Conservation (phyloP, 805 yeast genomes). For the Wickerhamomyces queroliae region DNA sequence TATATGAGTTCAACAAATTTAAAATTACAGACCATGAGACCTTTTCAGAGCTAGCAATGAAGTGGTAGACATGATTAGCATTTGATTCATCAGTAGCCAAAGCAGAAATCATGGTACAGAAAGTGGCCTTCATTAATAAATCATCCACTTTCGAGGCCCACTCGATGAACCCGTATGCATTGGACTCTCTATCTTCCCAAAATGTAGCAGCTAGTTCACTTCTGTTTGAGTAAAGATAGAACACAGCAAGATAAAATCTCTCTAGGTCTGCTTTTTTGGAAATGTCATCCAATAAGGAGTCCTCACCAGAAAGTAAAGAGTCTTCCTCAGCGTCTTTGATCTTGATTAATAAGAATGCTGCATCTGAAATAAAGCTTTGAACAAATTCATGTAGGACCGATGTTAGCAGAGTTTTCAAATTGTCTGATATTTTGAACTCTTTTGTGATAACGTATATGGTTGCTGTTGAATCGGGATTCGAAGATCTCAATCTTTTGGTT, state of each 20-base stretch:
- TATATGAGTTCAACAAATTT: constrained; percentile 48
- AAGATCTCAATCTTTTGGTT: constrained; percentile 27
- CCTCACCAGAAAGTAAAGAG: constrained; percentile 52
- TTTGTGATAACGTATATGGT: constrained; percentile 17
- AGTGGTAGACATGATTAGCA: constrained; percentile 46
- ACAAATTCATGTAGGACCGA: constrained; percentile 45
- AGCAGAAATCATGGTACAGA: constrained; percentile 72
- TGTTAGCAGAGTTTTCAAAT: constrained; percentile 25
- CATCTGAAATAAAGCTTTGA: constrained; percentile 50
- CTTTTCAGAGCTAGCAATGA: constrained; percentile 31
- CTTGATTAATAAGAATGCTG: constrained; percentile 61
- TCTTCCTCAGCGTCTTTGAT: constrained; percentile 75
- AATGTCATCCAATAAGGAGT: constrained; percentile 52
- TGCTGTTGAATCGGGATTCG: constrained; percentile 13
- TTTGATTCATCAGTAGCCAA: constrained; percentile 56
- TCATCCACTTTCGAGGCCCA: constrained; percentile 88
- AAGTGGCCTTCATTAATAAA: constrained; percentile 76
- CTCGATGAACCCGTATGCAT: constrained; percentile 70
- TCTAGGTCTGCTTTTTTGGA: constrained; percentile 81
- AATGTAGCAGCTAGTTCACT: constrained; percentile 51
- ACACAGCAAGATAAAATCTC: constrained; percentile 72
- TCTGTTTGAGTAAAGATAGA: constrained; percentile 60
- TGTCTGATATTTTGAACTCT: constrained; percentile 17
- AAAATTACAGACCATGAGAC: constrained; percentile 53
- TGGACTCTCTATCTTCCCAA: constrained; percentile 65